Evolutionary conservation across 805 yeast genomes (phyloP).

Genomic region (Saccharomyces paradoxus): DNA sequence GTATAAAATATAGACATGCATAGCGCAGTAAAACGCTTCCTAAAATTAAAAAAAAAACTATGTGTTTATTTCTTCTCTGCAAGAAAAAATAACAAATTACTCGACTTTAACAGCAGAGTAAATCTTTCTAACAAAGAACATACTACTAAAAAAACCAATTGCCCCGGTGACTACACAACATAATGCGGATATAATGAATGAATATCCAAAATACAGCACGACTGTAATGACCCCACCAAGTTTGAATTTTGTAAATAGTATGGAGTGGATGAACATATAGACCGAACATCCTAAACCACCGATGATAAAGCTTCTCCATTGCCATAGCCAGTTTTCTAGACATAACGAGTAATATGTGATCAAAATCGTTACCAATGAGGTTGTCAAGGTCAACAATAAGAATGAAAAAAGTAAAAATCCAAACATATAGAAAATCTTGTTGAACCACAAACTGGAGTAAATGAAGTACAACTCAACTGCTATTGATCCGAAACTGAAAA

Average conservation of each 20-base stretch:
- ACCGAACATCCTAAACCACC: slow-evolving; percentile 87
- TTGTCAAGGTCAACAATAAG: slow-evolving; percentile 68
- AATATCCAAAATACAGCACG: slow-evolving; percentile 77
- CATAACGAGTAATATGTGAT: slow-evolving; percentile 79
- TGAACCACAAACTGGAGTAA: slow-evolving; percentile 86
- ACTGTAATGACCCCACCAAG: slow-evolving; percentile 70
- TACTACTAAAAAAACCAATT: slow-evolving; percentile 69
- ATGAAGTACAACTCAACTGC: slow-evolving; percentile 93
- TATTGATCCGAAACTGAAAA: slow-evolving; percentile 90
- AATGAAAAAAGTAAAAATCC: slow-evolving; percentile 90
- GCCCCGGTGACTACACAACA: slow-evolving; percentile 82
- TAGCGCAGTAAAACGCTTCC: background rate
- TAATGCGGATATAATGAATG: slow-evolving; percentile 57
- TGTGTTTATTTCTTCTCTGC: background rate
- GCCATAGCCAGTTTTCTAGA: slow-evolving; percentile 93
- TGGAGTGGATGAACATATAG: slow-evolving; percentile 78
- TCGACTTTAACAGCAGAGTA: slow-evolving; percentile 85
- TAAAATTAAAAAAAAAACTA: background rate
- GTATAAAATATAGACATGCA: background rate
- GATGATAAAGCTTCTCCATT: slow-evolving; percentile 86
- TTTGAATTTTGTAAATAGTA: slow-evolving; percentile 60
- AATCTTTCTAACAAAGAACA: slow-evolving; percentile 68
- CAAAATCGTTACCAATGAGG: slow-evolving; percentile 70
- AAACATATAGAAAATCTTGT: slow-evolving; percentile 91
- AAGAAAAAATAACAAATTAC: slow-evolving; percentile 20